These are phyloP conservation scores for Annulohypoxylon nitens DNA, from an alignment of 495 filamentous ascomycete genomes.

Conservation along the genomic window DNA sequence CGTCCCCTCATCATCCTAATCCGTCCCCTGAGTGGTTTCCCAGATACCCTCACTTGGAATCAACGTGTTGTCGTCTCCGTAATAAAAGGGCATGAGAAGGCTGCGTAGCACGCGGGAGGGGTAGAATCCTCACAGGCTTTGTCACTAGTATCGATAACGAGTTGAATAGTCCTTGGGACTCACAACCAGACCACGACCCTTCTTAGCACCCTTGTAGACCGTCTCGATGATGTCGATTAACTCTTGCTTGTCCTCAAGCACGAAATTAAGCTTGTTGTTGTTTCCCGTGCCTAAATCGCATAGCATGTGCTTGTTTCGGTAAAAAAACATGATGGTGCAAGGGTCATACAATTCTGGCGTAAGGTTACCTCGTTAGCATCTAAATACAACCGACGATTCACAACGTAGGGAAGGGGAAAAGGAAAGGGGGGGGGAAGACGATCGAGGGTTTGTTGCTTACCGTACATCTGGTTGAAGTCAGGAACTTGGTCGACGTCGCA, in stretches of 20 bases:
- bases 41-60: not conserved
- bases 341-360: slow-evolving; percentile 75
- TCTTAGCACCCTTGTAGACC: slow-evolving; percentile 97
- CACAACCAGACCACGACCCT: slow-evolving; percentile 94
- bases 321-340: slow-evolving; percentile 90
- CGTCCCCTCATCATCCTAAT: slow-evolving; percentile 8
- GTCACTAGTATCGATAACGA: slow-evolving; percentile 77
- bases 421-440: not conserved
- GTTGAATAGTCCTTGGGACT: slow-evolving; percentile 96
- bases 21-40: slow-evolving; percentile 32
- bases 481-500: slow-evolving; percentile 94
- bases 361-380: slow-evolving; percentile 11
- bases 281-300: slow-evolving; percentile 98
- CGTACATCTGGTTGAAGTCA: slow-evolving; percentile 95
- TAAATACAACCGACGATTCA: not conserved
- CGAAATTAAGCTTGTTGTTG: slow-evolving; percentile 95
- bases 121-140: not conserved
- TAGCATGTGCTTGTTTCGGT: slow-evolving; percentile 99
- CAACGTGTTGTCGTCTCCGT: not conserved
- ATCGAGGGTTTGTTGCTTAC: slow-evolving; percentile 18
- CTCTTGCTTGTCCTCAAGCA: slow-evolving; percentile 98
- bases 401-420: not conserved
- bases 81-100: not conserved
- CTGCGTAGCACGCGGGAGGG: not conserved
- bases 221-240: slow-evolving; percentile 99